Percentiles rank a stretch among this genome's conserved stretches.
phyloP scores from a whole-genome alignment of 768 basidiomycete species.

The Trametes gibbosa region DNA sequence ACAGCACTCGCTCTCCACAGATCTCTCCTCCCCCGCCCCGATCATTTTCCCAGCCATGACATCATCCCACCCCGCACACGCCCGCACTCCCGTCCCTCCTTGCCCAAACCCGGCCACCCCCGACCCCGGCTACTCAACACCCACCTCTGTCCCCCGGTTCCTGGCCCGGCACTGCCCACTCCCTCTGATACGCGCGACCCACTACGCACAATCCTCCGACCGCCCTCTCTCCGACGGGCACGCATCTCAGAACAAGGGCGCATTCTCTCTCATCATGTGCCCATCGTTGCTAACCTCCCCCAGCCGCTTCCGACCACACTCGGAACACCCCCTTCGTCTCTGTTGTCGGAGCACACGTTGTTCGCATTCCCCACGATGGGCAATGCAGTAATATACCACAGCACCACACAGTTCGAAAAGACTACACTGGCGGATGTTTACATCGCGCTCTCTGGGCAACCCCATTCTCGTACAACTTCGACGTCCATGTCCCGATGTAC shows the following conservation, averaged over 20 bases:
- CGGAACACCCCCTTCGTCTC: no score
- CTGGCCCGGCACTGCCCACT: constrained; percentile 1
- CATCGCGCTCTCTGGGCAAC: no score
- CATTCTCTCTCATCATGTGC: no score
- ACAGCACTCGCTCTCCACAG: no score
- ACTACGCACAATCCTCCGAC: neutral
- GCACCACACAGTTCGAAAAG: no score
- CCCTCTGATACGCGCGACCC: neutral
- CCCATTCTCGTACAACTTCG: no score
- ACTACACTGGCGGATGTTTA: no score
- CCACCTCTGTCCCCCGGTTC: constrained; percentile 9
- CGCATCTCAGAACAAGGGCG: no score
- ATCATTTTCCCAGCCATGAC: constrained; percentile 8
- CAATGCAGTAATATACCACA: no score
- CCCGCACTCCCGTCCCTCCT: constrained; percentile 9
- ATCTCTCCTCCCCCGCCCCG: neutral
- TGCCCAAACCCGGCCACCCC: constrained; percentile 2
- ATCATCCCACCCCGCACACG: constrained; percentile 7
- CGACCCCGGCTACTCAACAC: constrained; percentile 9
- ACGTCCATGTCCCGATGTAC: no score
- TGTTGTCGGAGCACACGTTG: no score
- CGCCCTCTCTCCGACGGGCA: neutral
- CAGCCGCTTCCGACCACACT: neutral
- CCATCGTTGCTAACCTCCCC: neutral
- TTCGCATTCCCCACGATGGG: no score